These are phyloP conservation scores for Eucalyptus sp. DNA, from an alignment of 345 rosid species.

Conservation along the genomic window DNA sequence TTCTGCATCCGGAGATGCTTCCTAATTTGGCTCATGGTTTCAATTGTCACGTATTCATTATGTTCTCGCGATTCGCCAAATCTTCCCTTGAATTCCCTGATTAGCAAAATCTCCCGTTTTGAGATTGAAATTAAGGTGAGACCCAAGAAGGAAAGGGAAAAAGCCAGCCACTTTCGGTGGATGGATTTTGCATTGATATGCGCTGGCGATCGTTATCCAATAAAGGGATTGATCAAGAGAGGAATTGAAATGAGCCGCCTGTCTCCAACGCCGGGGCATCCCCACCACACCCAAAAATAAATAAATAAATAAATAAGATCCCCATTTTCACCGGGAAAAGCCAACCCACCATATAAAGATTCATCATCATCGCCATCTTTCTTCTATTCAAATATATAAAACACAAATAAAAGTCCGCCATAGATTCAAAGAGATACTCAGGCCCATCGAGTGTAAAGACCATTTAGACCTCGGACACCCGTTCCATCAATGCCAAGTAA, in stretches of 20 bases:
- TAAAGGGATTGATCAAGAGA: not conserved
- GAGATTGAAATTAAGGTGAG: not conserved
- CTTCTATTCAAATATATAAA: not conserved
- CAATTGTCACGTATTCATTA: not conserved
- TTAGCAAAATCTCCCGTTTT: not conserved
- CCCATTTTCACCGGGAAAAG: not conserved
- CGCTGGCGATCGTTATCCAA: not conserved
- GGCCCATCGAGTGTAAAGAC: not conserved
- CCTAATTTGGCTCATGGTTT: not conserved
- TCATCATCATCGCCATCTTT: not conserved
- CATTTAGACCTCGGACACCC: not conserved
- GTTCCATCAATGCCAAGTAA: not conserved
- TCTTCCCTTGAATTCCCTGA: fast-evolving
- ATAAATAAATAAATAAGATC: not conserved
- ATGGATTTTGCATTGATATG: not conserved
- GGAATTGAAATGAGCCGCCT: not conserved
- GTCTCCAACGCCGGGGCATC: not conserved
- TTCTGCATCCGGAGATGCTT: not conserved
- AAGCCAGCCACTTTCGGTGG: not conserved
- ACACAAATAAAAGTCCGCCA: not conserved
- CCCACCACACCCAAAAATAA: not conserved
- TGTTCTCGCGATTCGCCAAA: not conserved
- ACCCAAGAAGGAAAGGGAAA: not conserved
- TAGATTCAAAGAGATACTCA: not conserved
- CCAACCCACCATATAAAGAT: not conserved